phyloP scores from a whole-genome alignment of 495 filamentous ascomycete genomes.

The Parathielavia hyrcaniae region DNA sequence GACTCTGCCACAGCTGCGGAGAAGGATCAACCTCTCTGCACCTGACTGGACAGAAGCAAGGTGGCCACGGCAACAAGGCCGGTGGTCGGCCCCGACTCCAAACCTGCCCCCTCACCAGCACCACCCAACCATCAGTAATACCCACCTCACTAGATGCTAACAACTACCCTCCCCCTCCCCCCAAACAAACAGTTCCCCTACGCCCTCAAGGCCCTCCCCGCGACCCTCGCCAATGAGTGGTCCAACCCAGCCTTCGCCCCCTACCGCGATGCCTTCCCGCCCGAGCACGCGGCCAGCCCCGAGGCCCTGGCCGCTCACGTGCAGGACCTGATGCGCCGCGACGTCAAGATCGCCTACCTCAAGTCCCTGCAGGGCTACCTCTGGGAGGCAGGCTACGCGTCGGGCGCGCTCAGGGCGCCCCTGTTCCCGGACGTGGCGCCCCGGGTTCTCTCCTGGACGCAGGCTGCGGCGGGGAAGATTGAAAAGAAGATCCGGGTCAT shows the following conservation, averaged over 20 bases:
- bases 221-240: slow-evolving; percentile 55
- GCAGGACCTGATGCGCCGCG: slow-evolving; percentile 55
- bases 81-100: too few species aligned
- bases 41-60: too few species aligned
- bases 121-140: background rate
- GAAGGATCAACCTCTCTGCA: background rate
- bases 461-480: background rate
- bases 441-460: slow-evolving; percentile 46
- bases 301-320: slow-evolving; percentile 52
- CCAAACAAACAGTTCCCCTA: slow-evolving; percentile 64
- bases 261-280: slow-evolving; percentile 58
- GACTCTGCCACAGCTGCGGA: too few species aligned
- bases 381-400: slow-evolving; percentile 59
- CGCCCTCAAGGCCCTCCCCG: slow-evolving; percentile 54
- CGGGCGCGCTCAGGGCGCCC: slow-evolving; percentile 55
- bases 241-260: slow-evolving; percentile 48
- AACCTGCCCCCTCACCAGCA: background rate
- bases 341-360: slow-evolving; percentile 62
- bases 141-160: background rate
- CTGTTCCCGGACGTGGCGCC: slow-evolving; percentile 62
- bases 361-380: slow-evolving; percentile 70
- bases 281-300: slow-evolving; percentile 46
- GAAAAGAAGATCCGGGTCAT: slow-evolving; percentile 38
- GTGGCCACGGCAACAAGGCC: background rate
- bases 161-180: too few species aligned